Conservation (phyloP, 1,139 yeast species). For the Barnettozyma hawaiiensis region DNA sequence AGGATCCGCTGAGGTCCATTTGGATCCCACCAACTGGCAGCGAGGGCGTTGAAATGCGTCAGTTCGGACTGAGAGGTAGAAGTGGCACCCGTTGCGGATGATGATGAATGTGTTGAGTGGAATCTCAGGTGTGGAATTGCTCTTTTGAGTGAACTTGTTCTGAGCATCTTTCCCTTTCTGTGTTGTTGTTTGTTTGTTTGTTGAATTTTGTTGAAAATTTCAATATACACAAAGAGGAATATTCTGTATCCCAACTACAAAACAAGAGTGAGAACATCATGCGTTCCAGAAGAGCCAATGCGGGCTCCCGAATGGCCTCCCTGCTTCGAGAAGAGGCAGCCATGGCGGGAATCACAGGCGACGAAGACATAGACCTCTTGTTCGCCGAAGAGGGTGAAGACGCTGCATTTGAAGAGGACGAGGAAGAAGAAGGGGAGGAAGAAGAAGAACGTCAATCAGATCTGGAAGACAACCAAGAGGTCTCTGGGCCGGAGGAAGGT, state of each 20-base stretch:
- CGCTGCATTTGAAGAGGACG: slow-evolving; percentile 60
- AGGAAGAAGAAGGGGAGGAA: slow-evolving; percentile 44
- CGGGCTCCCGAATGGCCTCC: slow-evolving; percentile 78
- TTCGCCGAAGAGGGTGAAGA: slow-evolving; percentile 82
- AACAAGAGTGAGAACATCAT: slow-evolving; percentile 30
- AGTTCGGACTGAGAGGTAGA: slow-evolving; percentile 46
- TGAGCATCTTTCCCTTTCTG: not conserved
- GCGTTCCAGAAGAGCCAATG: slow-evolving; percentile 75
- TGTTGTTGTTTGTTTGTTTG: not conserved
- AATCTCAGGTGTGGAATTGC: not conserved
- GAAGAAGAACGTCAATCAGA: slow-evolving; percentile 26
- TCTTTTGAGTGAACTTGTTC: not conserved
- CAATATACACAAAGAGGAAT: not conserved
- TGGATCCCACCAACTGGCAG: slow-evolving; percentile 95
- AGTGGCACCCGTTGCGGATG: not conserved
- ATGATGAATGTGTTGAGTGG: not conserved
- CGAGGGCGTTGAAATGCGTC: slow-evolving; percentile 77
- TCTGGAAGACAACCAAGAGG: slow-evolving; percentile 10
- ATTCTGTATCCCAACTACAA: too few relatives aligned
- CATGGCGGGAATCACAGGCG: slow-evolving; percentile 50
- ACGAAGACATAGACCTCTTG: slow-evolving; percentile 66
- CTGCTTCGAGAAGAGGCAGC: slow-evolving; percentile 65
- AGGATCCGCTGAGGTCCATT: slow-evolving; percentile 88
- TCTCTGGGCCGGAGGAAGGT: slow-evolving; percentile 49
- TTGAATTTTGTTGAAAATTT: not conserved